Percentiles rank a stretch among this genome's conserved stretches.
Conservation (phyloP, 306 rosid species). For the Trichosanthes truncata region DNA sequence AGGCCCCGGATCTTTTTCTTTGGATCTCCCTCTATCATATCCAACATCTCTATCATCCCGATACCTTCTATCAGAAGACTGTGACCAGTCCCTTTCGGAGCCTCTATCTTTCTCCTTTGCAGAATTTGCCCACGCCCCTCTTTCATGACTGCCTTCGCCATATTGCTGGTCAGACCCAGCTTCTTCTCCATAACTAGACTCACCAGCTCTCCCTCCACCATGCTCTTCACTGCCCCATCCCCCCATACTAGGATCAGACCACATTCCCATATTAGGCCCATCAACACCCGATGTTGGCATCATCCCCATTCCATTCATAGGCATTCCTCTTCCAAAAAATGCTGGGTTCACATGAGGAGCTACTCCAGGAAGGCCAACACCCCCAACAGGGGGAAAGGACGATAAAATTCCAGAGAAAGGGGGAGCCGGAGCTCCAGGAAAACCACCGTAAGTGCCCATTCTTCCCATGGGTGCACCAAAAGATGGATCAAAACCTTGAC, state of each 20-base stretch:
- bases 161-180: constrained; percentile 90
- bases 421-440: constrained; percentile 82
- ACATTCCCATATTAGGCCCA: constrained; percentile 97
- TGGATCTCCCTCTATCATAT: constrained; percentile 65
- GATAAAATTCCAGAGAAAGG: constrained; percentile 82
- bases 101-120: constrained; percentile 87
- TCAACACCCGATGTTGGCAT: constrained; percentile 76
- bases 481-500: constrained; percentile 92
- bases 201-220: constrained; percentile 82
- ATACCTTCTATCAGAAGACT: constrained; percentile 76
- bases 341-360: constrained; percentile 99
- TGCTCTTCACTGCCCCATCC: constrained; percentile 89
- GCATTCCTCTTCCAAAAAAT: constrained; percentile 95
- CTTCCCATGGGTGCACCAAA: constrained; percentile 92
- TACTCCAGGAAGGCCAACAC: constrained; percentile 87
- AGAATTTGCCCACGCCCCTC: constrained; percentile 74
- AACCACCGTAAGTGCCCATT: constrained; percentile 85
- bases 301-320: constrained; percentile 97
- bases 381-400: constrained; percentile 70
- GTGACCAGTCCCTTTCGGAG: constrained; percentile 92
- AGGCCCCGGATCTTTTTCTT: constrained; percentile 59
- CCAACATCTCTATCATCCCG: constrained; percentile 83
- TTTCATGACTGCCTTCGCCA: constrained; percentile 82
- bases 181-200: constrained; percentile 96
- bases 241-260: constrained; percentile 92